Evolutionary conservation across 768 basidiomycete genomes (phyloP), one percentile per base, ranked within the genome.

Genomic region (Hirschioporus abietinus): DNA sequence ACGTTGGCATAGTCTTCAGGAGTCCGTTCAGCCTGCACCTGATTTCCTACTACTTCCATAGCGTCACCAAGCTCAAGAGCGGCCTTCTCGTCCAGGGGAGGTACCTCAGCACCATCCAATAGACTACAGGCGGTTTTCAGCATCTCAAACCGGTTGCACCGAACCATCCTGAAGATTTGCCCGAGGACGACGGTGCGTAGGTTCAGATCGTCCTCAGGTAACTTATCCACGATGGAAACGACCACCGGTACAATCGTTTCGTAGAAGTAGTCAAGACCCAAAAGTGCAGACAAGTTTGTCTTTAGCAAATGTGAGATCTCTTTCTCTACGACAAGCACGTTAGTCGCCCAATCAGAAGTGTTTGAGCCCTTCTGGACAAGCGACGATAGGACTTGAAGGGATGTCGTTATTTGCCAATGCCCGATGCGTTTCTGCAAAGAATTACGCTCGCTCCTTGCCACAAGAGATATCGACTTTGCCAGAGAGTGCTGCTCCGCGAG

Each of bases 401-500:
- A 78, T 5, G 84, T 72, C 27, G 79, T 79, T 42, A 86, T 76
- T 66, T 86, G 84, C 65, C 86, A 80, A 63, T 82, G 82, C 35
- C 79, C 71, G 66, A 86, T 69, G 1, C 74, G 68, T 12, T 75
- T 77, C 61, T 79, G 76, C 8, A 82, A 77, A 35, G 75, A 76
- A 5, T 74, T 69, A 60, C 73, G 67, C 9, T 67, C 58, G 35
- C 70, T 68, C 17, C 76, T 73, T 17, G 72, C 72, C 60, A 86
- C 73, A 1, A 70, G 68, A 63, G 78, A 77, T 24, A 86, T 75
- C 24, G 76, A 72, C 15, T 73, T 74, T 7, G 75, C 75, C 60
- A 89, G 75, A n/a, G 80, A 76, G 72, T 84, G 86, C 66, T 89
- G 70, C 67, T 90, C 88, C 68, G 89, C 85, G n/a, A 76, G 71